A percentile compares a stretch with the other conserved stretches of the same genome.
These are phyloP conservation scores for Tirmania nivea DNA, from an alignment of 495 filamentous ascomycete genomes.

Conservation along the genomic window DNA sequence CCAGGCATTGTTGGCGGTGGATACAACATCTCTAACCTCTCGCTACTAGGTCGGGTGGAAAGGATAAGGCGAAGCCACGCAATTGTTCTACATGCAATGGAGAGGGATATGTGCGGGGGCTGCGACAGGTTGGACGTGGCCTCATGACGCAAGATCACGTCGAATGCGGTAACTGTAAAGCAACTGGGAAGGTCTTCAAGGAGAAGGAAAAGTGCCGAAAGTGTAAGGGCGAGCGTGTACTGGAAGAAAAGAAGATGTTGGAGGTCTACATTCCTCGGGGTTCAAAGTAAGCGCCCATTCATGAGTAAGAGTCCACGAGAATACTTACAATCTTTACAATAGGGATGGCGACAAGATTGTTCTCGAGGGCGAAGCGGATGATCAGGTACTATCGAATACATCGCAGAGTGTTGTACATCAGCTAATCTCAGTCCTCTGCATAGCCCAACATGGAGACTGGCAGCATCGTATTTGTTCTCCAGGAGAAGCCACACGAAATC, in stretches of 20 bases:
- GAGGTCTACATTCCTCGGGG: conserved; percentile 92
- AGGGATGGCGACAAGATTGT: conserved; percentile 68
- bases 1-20: neutral
- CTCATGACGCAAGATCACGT: conserved; percentile 55
- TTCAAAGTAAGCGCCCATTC: conserved; percentile 28
- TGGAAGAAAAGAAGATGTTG: conserved; percentile 69
- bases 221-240: conserved; percentile 75
- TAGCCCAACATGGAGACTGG: conserved; percentile 69
- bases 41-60: conserved; percentile 42
- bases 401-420: neutral
- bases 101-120: conserved; percentile 43
- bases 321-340: conserved; percentile 13
- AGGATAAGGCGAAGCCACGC: conserved; percentile 72
- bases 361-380: conserved; percentile 84
- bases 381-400: conserved; percentile 18
- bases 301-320: conserved; percentile 10
- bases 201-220: conserved; percentile 96
- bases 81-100: conserved; percentile 69
- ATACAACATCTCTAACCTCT: neutral
- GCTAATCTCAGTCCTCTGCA: neutral
- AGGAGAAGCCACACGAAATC: conserved; percentile 55
- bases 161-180: conserved; percentile 55
- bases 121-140: conserved; percentile 58
- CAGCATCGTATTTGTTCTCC: conserved; percentile 72
- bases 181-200: conserved; percentile 61